Conservation (phyloP, 495 filamentous ascomycete genomes). For the Coniosporium apollinis region DNA sequence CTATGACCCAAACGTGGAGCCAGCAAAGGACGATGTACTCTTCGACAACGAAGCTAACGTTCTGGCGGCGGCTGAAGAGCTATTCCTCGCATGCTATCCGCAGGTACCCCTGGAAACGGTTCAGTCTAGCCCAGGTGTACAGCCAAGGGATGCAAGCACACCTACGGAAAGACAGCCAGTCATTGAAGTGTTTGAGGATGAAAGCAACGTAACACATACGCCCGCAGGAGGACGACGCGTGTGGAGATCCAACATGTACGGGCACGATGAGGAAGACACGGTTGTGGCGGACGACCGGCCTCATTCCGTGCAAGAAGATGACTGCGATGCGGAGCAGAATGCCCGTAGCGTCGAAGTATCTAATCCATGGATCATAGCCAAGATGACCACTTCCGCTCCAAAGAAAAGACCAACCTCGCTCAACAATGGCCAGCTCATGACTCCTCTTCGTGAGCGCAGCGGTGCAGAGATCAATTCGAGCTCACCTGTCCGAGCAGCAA, state of each 20-base stretch:
- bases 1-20: constrained; percentile 85
- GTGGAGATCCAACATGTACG: constrained; percentile 13
- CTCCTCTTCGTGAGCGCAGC: constrained; percentile 6
- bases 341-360: constrained; percentile 18
- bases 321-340: constrained; percentile 9
- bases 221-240: background rate
- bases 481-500: background rate
- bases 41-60: constrained; percentile 47
- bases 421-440: constrained; percentile 4
- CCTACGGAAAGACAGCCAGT: background rate
- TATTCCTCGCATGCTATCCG: constrained; percentile 40
- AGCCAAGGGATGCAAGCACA: background rate
- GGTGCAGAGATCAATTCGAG: background rate
- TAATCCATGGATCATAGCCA: constrained; percentile 46
- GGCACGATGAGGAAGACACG: constrained; percentile 7
- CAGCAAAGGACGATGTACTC: constrained; percentile 74
- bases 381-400: constrained; percentile 31
- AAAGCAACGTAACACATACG: background rate
- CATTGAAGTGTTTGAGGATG: background rate
- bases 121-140: too few species aligned
- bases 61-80: constrained; percentile 31
- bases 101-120: background rate
- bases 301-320: constrained; percentile 5
- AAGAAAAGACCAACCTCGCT: background rate
- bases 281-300: constrained; percentile 6